These are phyloP conservation scores for Hypoxylon sp. DNA, from an alignment of 2,329 filamentous ascomycete species.

Conservation along the genomic window DNA sequence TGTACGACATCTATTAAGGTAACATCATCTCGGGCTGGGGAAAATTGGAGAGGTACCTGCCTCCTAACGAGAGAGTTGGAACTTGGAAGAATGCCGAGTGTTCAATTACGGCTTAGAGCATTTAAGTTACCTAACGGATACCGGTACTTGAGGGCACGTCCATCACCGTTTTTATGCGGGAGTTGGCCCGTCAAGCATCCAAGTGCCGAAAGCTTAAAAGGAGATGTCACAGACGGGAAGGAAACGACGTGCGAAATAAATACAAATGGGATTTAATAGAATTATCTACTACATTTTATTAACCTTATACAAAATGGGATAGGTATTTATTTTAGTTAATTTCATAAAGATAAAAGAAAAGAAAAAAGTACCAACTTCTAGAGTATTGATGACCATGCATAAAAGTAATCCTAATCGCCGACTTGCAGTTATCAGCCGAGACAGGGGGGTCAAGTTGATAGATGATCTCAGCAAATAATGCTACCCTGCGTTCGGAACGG, in stretches of 20 bases:
- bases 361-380: neutral
- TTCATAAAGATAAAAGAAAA: no score
- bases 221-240: constrained; percentile 2
- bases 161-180: constrained; percentile 2
- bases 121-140: constrained; percentile 30
- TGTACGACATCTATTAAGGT: no score
- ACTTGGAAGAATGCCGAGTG: constrained; percentile 3
- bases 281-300: no score
- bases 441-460: no score
- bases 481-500: constrained; percentile 14
- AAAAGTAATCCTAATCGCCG: constrained; percentile 16
- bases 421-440: constrained; percentile 8
- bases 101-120: constrained; percentile 14
- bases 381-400: constrained; percentile 3
- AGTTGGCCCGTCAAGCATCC: constrained; percentile 9
- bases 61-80: constrained; percentile 25
- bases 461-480: no score
- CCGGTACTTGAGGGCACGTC: constrained; percentile 10
- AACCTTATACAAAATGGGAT: no score
- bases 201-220: constrained; percentile 27
- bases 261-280: no score
- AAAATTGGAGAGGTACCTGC: constrained; percentile 17
- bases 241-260: no score
- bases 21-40: constrained; percentile 27
- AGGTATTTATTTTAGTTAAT: no score